These are phyloP conservation scores for Cucumis sativus DNA, from an alignment of 306 rosid species.

Conservation along the genomic window DNA sequence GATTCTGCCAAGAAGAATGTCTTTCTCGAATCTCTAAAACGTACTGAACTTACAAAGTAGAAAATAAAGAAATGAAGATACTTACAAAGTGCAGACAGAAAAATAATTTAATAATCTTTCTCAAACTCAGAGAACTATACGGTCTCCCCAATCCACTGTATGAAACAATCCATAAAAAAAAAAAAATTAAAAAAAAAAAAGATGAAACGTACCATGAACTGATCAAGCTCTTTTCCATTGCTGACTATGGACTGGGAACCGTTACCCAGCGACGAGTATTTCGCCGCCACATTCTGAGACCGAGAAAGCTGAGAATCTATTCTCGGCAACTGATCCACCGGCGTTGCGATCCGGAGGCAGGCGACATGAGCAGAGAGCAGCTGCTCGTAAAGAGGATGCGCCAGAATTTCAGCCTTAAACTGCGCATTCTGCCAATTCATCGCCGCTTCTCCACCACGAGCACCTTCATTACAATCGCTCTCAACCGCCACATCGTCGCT, in stretches of 20 bases:
- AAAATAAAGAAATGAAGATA: neutral
- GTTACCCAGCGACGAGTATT: conserved; percentile 62
- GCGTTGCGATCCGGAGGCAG: conserved; percentile 83
- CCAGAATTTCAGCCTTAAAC: conserved; percentile 49
- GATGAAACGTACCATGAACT: conserved; percentile 63
- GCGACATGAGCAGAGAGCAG: conserved; percentile 76
- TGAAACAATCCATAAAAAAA: neutral
- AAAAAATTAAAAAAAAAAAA: too few relatives aligned
- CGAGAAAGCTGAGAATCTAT: conserved; percentile 85
- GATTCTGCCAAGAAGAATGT: neutral
- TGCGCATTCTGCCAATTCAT: conserved; percentile 78
- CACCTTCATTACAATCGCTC: conserved; percentile 22
- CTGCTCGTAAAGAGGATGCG: conserved; percentile 91
- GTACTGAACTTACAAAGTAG: neutral
- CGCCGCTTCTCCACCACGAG: conserved; percentile 20
- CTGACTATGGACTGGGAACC: conserved; percentile 28
- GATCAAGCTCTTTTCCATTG: conserved; percentile 83
- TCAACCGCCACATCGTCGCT: conserved; percentile 30
- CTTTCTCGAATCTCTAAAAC: neutral
- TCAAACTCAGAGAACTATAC: neutral
- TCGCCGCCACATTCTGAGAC: conserved; percentile 87
- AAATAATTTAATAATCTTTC: neutral
- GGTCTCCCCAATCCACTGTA: neutral
- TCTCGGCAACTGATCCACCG: conserved; percentile 92
- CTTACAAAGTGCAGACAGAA: neutral